Evolutionary conservation across 352 stramenopile genomes (phyloP).

Genomic region (Phytophthora fragariae): DNA sequence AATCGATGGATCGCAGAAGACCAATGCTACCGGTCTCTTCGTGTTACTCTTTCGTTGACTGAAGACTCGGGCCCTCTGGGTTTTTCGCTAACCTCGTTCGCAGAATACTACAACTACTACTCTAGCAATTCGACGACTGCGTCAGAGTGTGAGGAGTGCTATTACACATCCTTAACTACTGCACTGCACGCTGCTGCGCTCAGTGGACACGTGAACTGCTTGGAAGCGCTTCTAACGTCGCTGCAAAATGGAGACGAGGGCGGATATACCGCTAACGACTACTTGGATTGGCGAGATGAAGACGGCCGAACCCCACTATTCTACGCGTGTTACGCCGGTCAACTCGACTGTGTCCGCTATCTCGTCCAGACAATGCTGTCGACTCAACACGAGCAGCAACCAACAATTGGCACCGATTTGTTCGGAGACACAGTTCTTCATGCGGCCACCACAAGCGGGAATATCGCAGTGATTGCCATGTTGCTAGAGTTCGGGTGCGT

Average conservation of each 20-base stretch:
- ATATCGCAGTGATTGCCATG: conserved; percentile 36
- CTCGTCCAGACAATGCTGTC: conserved; percentile 34
- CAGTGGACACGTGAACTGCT: conserved; percentile 58
- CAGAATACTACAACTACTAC: conserved; percentile 57
- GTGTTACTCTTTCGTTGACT: conserved; percentile 25
- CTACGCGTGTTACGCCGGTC: conserved; percentile 72
- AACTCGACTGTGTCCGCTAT: conserved; percentile 56
- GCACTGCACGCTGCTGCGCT: conserved; percentile 66
- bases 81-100: conserved; percentile 61
- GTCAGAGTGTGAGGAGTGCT: conserved; percentile 63
- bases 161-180: conserved; percentile 59
- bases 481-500: conserved; percentile 54
- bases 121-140: conserved; percentile 5
- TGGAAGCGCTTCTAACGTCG: conserved; percentile 47
- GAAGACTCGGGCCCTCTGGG: conserved; percentile 36
- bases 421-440: conserved; percentile 75
- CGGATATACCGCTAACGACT: conserved; percentile 32
- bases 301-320: conserved; percentile 75
- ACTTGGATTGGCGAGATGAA: conserved; percentile 66
- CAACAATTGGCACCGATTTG: conserved; percentile 36
- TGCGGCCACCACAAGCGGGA: conserved; percentile 53
- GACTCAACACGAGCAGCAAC: conserved; percentile 5
- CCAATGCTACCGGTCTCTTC: conserved; percentile 53
- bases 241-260: conserved; percentile 25
- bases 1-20: conserved; percentile 56